Evolutionary conservation across 495 filamentous ascomycete species (phyloP).

Genomic region (Cudoniella acicularis): DNA sequence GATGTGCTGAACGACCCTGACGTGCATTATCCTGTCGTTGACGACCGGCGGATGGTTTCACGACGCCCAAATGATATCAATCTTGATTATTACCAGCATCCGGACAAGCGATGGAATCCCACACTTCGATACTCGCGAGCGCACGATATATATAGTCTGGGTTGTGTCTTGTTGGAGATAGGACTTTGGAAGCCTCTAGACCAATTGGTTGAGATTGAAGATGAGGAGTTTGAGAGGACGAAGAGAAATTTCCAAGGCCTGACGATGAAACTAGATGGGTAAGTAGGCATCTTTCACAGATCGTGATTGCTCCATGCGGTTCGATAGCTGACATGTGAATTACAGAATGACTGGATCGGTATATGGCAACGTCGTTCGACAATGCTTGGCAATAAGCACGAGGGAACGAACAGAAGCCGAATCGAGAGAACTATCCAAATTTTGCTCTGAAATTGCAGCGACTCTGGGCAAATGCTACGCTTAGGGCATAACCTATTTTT

Average conservation of each 20-base stretch:
- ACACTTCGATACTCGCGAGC: conserved; percentile 15
- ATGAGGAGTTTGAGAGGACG: conserved; percentile 18
- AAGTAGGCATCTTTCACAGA: background rate
- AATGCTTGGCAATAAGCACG: conserved; percentile 18
- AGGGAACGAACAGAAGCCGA: conserved; percentile 18
- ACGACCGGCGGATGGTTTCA: background rate
- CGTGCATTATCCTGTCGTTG: background rate
- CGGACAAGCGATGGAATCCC: conserved; percentile 22
- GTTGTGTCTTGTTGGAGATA: conserved; percentile 58
- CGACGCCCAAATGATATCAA: conserved; percentile 6
- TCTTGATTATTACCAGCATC: conserved; percentile 26
- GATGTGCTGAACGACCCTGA: conserved; percentile 2
- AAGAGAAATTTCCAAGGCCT: conserved; percentile 14
- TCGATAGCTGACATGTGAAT: background rate
- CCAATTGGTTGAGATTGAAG: conserved; percentile 16
- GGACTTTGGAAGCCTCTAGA: conserved; percentile 53
- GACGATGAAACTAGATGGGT: conserved; percentile 23
- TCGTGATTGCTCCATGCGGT: background rate
- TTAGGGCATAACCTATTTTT: no score
- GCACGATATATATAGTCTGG: conserved; percentile 64
- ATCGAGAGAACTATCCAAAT: conserved; percentile 11
- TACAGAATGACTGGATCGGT: conserved; percentile 17
- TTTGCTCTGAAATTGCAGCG: conserved; percentile 20
- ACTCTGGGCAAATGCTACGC: conserved; percentile 20
- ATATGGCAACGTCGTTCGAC: conserved; percentile 23